Evolutionary conservation across 2,329 filamentous ascomycete species (phyloP).

Genomic region (Neofusicoccum parvum): DNA sequence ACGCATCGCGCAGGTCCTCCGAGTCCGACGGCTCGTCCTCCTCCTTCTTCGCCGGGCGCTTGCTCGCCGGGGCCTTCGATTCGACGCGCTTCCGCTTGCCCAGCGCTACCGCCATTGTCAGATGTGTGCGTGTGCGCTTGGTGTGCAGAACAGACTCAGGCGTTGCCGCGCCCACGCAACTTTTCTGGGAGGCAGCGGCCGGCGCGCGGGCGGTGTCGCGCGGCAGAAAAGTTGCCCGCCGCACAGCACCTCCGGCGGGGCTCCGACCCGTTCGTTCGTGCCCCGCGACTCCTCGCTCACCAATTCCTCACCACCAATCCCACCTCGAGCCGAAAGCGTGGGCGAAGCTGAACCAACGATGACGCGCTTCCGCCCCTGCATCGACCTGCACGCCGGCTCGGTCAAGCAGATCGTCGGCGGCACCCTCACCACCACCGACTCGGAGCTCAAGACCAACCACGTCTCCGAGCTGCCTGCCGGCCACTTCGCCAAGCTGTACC

Average conservation of each 20-base stretch:
- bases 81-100: conserved; percentile 50
- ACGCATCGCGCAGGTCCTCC: conserved; percentile 69
- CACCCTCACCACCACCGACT: conserved; percentile 60
- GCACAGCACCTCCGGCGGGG: background rate
- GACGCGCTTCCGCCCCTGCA: conserved; percentile 94
- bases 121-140: background rate
- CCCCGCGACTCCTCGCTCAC: background rate
- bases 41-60: conserved; percentile 17
- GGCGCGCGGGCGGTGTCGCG: background rate
- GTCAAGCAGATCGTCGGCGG: conserved; percentile 99
- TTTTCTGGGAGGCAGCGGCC: background rate
- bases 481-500: conserved; percentile 82
- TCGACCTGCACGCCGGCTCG: conserved; percentile 94
- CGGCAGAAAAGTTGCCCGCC: conserved; percentile 8
- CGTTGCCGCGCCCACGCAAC: background rate
- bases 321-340: too few species aligned
- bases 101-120: conserved; percentile 43
- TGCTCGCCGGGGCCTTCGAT: conserved; percentile 24
- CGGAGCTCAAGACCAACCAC: conserved; percentile 80
- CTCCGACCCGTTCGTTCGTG: background rate
- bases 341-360: conserved; percentile 50
- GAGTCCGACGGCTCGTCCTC: conserved; percentile 31
- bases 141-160: background rate
- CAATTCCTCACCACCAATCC: background rate
- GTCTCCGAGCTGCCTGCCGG: conserved; percentile 80